Base-by-base conservation (phyloP, 2,329 filamentous ascomycete species). In the Aureobasidium uvarum region DNA sequence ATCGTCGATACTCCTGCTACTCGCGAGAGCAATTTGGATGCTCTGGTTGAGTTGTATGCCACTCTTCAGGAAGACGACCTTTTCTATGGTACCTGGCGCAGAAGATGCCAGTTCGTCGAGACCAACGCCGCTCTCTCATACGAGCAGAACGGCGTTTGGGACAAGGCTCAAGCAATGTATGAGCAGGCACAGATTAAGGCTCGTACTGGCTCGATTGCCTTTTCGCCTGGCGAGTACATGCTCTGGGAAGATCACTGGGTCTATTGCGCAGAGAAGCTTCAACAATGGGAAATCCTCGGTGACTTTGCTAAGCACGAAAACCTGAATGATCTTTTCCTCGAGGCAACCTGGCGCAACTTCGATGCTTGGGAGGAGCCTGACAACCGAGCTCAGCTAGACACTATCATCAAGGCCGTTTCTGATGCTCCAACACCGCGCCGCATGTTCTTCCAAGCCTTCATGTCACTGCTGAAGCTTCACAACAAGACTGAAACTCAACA, bases 221-320 rank as follows among this genome's bases (percentile, higher is more conserved):
- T 97, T 77, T 96, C 94, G 0, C 91, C 96, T 72, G 92, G 89
- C 38, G 95, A 99, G 77, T 99, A 99, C 78, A 97, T 96, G 86
- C 85, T 99, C 1, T 99, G 95, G 95, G 95, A 99, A 78, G 95
- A 99, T 74, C 96, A 99, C 72, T 99, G 95, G 95, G 89, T 99
- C 48, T 84, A 97, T 58, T 99, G 95, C 76, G 95, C 94, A 0
- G 92, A 98, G 78, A 99, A 99, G 79, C 83, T 99, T 52, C 96
- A 99, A 76, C 96, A 99, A 74, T 99, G 95, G 95, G 95, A 99
- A 72, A 94, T 99, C 65, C 78, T 99, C 39, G 92, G 92, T 68
- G 96, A 99, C 72, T 98, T 98, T 73, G 93, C 95, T 4, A 99
- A 99, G 78, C 95, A 99, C 72, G 96, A 99, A 75, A 99, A 99